Conservation (phyloP, 2,329 filamentous ascomycete species). For the Colletotrichum costaricense region DNA sequence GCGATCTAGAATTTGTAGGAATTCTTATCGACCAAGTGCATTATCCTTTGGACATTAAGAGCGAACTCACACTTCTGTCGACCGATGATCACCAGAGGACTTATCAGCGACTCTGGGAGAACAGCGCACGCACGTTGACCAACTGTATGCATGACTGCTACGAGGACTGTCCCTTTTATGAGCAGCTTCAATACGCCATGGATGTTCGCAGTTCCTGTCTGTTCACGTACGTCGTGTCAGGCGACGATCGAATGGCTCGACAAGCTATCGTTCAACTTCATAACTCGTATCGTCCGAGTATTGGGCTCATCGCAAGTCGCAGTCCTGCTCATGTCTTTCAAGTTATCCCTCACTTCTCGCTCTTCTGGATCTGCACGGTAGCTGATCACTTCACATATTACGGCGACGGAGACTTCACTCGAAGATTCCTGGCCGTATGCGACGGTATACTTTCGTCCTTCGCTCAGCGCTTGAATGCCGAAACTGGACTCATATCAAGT, state of each 20-base stretch:
- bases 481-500: not conserved
- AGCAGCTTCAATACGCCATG: slow-evolving; percentile 46
- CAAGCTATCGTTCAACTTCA: slow-evolving; percentile 45
- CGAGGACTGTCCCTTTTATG: slow-evolving; percentile 49
- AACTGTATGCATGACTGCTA: slow-evolving; percentile 47
- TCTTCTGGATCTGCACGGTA: slow-evolving; percentile 50
- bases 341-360: slow-evolving; percentile 50
- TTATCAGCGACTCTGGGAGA: slow-evolving; percentile 38
- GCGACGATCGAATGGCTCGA: slow-evolving; percentile 46
- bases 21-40: not conserved
- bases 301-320: slow-evolving; percentile 48
- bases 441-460: not conserved
- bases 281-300: slow-evolving; percentile 36
- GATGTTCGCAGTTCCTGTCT: slow-evolving; percentile 42
- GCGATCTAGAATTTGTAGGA: not conserved
- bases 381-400: slow-evolving; percentile 50
- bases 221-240: slow-evolving; percentile 45
- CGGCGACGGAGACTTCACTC: slow-evolving; percentile 44
- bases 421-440: slow-evolving; percentile 41
- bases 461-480: not conserved
- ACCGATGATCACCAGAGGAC: not conserved
- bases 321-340: slow-evolving; percentile 49
- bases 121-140: slow-evolving; percentile 38
- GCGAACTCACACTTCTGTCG: not conserved
- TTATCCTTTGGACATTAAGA: not conserved